Conservation (phyloP, 2,329 filamentous ascomycete species). For the Metarhizium rileyi region DNA sequence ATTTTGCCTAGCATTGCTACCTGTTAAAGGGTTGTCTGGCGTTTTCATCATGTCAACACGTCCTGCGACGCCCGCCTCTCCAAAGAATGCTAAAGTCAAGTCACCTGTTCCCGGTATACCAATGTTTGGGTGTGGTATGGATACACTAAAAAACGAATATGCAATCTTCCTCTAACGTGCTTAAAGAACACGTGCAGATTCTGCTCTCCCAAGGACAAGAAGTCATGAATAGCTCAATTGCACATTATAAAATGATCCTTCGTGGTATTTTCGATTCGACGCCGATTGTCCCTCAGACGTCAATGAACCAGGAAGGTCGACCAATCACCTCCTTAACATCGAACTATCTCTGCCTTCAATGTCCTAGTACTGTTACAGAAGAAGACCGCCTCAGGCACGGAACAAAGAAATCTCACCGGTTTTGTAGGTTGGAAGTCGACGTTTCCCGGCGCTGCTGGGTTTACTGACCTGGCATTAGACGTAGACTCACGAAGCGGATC, state of each 20-base stretch:
- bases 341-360: slow-evolving; percentile 66
- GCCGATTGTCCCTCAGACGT: slow-evolving; percentile 56
- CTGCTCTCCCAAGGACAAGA: slow-evolving; percentile 53
- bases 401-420: slow-evolving; percentile 58
- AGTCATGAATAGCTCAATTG: slow-evolving; percentile 57
- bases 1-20: background rate
- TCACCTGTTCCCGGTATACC: slow-evolving; percentile 47
- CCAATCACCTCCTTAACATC: slow-evolving; percentile 53
- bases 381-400: slow-evolving; percentile 59
- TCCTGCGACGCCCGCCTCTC: slow-evolving; percentile 41
- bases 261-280: slow-evolving; percentile 60
- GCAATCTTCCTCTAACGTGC: slow-evolving; percentile 1
- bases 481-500: slow-evolving; percentile 68
- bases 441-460: background rate
- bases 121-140: slow-evolving; percentile 54
- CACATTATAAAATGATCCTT: slow-evolving; percentile 63
- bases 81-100: slow-evolving; percentile 51
- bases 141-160: slow-evolving; percentile 8
- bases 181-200: slow-evolving; percentile 61
- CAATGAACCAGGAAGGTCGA: slow-evolving; percentile 45
- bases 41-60: slow-evolving; percentile 31
- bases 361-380: slow-evolving; percentile 56
- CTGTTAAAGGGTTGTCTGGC: background rate
- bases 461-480: slow-evolving; percentile 38
- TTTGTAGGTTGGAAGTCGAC: slow-evolving; percentile 46